These are phyloP conservation scores for Corymbia calophylla DNA, from an alignment of 441 rosid species.

Conservation along the genomic window DNA sequence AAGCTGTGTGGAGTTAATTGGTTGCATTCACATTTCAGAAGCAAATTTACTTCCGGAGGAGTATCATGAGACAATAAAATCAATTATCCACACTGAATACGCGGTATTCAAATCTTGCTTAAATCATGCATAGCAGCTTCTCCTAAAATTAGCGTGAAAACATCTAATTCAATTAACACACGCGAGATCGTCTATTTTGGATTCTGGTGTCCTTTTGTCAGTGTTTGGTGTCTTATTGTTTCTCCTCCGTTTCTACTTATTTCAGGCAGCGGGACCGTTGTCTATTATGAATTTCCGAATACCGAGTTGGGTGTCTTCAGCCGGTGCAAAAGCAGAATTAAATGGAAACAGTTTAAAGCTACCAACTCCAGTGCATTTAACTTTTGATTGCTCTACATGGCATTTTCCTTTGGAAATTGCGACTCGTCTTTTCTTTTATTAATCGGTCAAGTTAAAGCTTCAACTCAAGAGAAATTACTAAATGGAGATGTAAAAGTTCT, in stretches of 20 bases:
- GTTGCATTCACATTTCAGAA: background rate
- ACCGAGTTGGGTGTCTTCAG: slow-evolving; percentile 61
- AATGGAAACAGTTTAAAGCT: slow-evolving; percentile 40
- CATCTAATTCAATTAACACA: background rate
- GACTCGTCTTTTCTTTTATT: background rate
- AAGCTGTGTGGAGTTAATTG: background rate
- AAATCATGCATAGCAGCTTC: background rate
- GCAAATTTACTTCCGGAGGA: background rate
- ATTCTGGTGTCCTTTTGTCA: background rate
- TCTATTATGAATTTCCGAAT: slow-evolving; percentile 69
- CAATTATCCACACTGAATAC: background rate
- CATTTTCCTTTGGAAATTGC: background rate
- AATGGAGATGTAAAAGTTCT: background rate
- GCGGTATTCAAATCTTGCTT: background rate
- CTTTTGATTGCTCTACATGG: background rate
- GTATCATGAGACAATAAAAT: background rate
- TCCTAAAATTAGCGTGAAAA: background rate
- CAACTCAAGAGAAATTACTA: background rate
- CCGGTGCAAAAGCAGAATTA: slow-evolving; percentile 47
- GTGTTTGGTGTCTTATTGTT: background rate
- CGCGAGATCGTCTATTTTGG: background rate
- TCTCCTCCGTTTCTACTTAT: background rate
- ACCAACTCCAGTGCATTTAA: slow-evolving; percentile 48
- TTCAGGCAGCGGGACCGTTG: slow-evolving; percentile 36
- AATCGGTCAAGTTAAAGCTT: background rate